Base-by-base conservation (phyloP, 352 stramenopile species). In the Saprolegnia parasitica region DNA sequence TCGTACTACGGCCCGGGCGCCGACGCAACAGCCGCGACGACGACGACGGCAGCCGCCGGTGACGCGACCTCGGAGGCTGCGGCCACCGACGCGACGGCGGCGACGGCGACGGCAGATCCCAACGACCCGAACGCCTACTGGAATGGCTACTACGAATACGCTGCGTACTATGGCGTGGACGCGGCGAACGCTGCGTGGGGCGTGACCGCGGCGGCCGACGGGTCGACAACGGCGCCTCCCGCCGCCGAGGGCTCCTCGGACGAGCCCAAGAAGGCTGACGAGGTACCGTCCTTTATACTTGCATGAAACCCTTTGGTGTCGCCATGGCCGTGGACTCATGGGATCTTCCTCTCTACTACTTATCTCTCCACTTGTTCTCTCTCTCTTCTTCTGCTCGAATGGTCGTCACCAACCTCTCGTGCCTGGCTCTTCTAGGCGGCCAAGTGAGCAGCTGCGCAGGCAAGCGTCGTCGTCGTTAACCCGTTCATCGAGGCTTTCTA, bases 71-170 rank as follows among this genome's bases (percentile, higher is more conserved):
- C 77, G 6, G 65, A 65, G 29, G 37, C 72, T 42, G 66, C 60
- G 11, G 68, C 72, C 5, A 45, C 56, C 15, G 62, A 42, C 11
- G 54, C 57, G 29, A 55, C 42, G 29, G 68, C 67, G 18, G 68
- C 63, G 23, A 47, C 72, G 60, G 67, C 73, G 0, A 74, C 75
- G 6, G 73, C 74, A 54, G 63, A 95, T 39, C 85, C 87, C 45
- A 95, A 94, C 62, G 87, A 95, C 62, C 87, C 85, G 57, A 93
- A 95, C 68, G 83, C 87, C 4, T 95, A 94, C 68, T 95, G 87
- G 87, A 94, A 94, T 37, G 87, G 87, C 16, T 95, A 89, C 67
- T 93, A 95, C 74, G 87, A 93, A 65, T 95, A 95, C 60, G 87
- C 87, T 20, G 87, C 86, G 6, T 95, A 95, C 73, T 95, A 95